Percentiles rank a stretch among this genome's conserved stretches.
Conservation (phyloP, 352 stramenopile genomes). For the Globisporangium takayamanum region DNA sequence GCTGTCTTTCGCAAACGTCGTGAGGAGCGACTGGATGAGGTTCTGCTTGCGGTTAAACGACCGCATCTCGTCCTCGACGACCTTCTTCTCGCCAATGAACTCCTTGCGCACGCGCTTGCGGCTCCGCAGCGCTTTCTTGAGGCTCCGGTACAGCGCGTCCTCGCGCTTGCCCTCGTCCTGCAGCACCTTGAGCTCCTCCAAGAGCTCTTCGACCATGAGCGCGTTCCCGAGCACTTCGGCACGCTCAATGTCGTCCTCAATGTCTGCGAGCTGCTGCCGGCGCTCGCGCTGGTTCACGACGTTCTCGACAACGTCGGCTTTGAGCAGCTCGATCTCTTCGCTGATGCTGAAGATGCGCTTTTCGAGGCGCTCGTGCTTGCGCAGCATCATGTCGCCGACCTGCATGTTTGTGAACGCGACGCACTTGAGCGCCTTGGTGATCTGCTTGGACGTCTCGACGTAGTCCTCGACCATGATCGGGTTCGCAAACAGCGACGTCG, state of each 20-base stretch:
- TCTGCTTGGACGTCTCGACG: constrained; percentile 45
- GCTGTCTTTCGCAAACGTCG: constrained; percentile 33
- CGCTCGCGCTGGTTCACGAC: constrained; percentile 40
- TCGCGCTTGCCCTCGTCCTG: constrained; percentile 42
- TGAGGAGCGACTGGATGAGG: constrained; percentile 51
- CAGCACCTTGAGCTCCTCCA: constrained; percentile 39
- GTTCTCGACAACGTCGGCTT: constrained; percentile 45
- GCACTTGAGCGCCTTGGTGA: constrained; percentile 59
- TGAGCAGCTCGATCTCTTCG: constrained; percentile 50
- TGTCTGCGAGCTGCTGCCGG: constrained; percentile 32
- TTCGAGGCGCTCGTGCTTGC: constrained; percentile 41
- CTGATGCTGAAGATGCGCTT: constrained; percentile 31
- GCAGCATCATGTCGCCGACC: constrained; percentile 45
- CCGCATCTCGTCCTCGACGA: constrained; percentile 36
- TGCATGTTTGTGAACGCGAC: constrained; percentile 59
- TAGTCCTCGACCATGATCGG: constrained; percentile 24
- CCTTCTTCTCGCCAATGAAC: constrained; percentile 27
- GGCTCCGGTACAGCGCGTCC: constrained; percentile 33
- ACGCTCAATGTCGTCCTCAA: constrained; percentile 48
- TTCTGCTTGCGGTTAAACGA: constrained; percentile 49
- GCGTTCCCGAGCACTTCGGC: constrained; percentile 45
- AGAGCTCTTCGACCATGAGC: constrained; percentile 38
- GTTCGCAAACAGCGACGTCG: constrained; percentile 29
- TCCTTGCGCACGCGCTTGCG: constrained; percentile 27
- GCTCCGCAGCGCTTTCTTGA: constrained; percentile 36